Base-by-base conservation (phyloP, 495 filamentous ascomycete species). In the Gamarada debralockiae region DNA sequence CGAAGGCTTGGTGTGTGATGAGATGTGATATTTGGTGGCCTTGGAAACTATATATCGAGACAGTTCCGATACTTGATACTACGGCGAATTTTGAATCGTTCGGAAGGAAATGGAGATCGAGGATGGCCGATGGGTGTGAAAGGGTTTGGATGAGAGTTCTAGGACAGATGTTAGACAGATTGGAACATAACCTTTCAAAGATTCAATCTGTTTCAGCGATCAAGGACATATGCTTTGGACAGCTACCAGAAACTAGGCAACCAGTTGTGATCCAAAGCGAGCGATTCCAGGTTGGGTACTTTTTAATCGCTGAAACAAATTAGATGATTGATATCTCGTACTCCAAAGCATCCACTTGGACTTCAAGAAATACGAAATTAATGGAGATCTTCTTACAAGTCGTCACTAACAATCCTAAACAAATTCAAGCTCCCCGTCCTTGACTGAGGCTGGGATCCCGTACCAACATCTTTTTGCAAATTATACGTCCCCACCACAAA, bases 401-500 rank as follows among this genome's bases (percentile, higher is more conserved):
- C 60, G 27, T 67, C 62, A 7, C 70, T 70, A 29, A 69, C 53
- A 12, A 89, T 40, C 40, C 72, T 68, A 65, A 86, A 91, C 6
- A 89, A 67, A 38, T 84, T 73, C 46, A 95, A 67, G 64, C 82
- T 87, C 14, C 91, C 91, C 44, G 80, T 86, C 50, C 90, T 83
- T 0, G 45, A 45, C 36, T 60, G 58, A 22, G 47, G 48, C 39
- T 45, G 34, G 38, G 42, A 21, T 14, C 29, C 33, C 1, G 85
- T 10, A n/a, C 41, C 38, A 1, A 63, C 59, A 25, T 74, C 68
- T 3, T 70, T 75, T 48, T 89, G 76, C 22, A 97, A 74, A 41
- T 84, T 71, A 67, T 98, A 98, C 1, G 93, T 96, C 18, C 93
- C 93, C 34, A 96, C 76, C 1, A 96, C 67, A 58, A 96, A 84